Percentiles rank a stretch among this genome's conserved stretches.
Evolutionary conservation across 192 early-diverging fungal species (phyloP).

Genomic region (Haplosporangium gracile): DNA sequence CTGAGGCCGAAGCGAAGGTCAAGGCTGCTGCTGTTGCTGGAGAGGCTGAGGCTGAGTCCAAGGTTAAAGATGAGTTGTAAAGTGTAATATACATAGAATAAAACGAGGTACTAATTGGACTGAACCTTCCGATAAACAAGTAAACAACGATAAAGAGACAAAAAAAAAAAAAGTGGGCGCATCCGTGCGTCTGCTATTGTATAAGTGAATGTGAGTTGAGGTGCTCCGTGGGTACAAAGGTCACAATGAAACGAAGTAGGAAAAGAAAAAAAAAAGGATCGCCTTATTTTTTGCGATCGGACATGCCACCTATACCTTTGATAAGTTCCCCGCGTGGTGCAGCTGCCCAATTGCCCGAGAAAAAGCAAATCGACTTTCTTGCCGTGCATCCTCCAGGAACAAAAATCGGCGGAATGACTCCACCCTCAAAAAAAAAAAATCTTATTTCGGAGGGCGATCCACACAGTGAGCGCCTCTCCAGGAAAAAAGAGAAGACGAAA

Average conservation of each 20-base stretch:
- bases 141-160: neutral
- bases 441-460: slow-evolving; percentile 6
- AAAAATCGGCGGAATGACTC: slow-evolving; percentile 6
- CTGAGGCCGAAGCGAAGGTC: neutral
- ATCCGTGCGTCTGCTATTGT: neutral
- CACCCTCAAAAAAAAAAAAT: neutral
- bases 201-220: neutral
- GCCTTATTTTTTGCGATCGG: neutral
- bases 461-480: neutral
- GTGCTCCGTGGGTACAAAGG: neutral
- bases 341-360: slow-evolving; percentile 14
- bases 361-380: neutral
- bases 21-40: neutral
- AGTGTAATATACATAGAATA: neutral
- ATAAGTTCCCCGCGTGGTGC: slow-evolving; percentile 10
- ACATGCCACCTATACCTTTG: neutral
- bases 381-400: neutral
- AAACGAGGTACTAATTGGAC: neutral
- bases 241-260: neutral
- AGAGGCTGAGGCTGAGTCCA: neutral
- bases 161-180: neutral
- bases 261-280: neutral
- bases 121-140: neutral
- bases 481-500: neutral
- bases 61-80: neutral